Percentiles rank a stretch among this genome's conserved stretches.
Evolutionary conservation across 1,139 yeast genomes (phyloP).

Genomic region (Geotrichum cucujoidarum): DNA sequence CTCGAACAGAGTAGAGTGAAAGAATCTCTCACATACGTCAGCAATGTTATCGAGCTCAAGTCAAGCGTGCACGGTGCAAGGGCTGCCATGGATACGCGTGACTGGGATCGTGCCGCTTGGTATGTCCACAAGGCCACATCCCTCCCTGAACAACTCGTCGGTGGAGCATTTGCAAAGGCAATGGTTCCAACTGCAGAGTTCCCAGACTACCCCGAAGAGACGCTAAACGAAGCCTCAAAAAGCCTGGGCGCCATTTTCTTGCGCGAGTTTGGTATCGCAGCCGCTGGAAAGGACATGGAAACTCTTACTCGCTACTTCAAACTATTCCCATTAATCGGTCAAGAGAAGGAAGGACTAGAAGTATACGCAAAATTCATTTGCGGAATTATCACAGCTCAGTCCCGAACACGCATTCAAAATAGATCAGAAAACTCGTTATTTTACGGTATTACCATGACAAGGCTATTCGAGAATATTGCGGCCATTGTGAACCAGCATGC

Average conservation of each 20-base stretch:
- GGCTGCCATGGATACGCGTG: slow-evolving; percentile 59
- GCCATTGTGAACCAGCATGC: slow-evolving; percentile 83
- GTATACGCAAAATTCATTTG: slow-evolving; percentile 84
- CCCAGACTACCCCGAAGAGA: slow-evolving; percentile 70
- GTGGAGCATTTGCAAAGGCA: slow-evolving; percentile 69
- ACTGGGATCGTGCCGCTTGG: slow-evolving; percentile 70
- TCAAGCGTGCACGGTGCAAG: slow-evolving; percentile 62
- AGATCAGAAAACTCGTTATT: slow-evolving; percentile 36
- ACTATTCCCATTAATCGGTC: slow-evolving; percentile 79
- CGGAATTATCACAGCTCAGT: slow-evolving; percentile 73
- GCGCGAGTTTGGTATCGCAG: slow-evolving; percentile 64
- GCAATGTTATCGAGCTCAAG: slow-evolving; percentile 58
- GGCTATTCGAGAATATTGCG: slow-evolving; percentile 79
- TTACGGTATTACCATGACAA: slow-evolving; percentile 66
- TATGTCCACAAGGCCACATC: slow-evolving; percentile 52
- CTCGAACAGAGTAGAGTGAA: slow-evolving; percentile 65
- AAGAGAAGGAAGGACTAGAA: slow-evolving; percentile 64
- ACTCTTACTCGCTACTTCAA: slow-evolving; percentile 74
- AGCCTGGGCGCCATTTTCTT: slow-evolving; percentile 56
- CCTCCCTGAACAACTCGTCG: slow-evolving; percentile 50
- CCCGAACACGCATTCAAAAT: slow-evolving; percentile 52
- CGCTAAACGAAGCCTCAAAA: slow-evolving; percentile 54
- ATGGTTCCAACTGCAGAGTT: slow-evolving; percentile 88
- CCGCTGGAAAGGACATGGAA: slow-evolving; percentile 58
- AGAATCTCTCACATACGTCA: slow-evolving; percentile 59